Evolutionary conservation across 2,329 filamentous ascomycete genomes (phyloP).

Genomic region (Gaeumannomyces sp.): DNA sequence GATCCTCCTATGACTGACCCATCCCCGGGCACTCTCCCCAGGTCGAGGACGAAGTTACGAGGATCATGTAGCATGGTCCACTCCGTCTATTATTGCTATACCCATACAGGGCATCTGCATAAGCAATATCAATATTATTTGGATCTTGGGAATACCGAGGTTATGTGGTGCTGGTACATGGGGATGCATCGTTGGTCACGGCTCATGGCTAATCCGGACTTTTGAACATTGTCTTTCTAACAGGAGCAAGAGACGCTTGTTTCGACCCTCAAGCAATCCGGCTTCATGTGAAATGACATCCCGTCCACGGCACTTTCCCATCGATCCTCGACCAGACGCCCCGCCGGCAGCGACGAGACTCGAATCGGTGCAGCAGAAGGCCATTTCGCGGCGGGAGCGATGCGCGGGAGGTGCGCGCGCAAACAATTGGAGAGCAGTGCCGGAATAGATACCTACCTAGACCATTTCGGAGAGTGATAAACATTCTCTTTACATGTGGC

Average conservation of each 20-base stretch:
- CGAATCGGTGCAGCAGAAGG: not conserved
- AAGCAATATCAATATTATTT: not conserved
- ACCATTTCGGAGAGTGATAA: constrained; percentile 11
- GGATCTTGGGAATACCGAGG: not conserved
- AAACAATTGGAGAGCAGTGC: not conserved
- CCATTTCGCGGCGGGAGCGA: not conserved
- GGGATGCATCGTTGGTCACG: not conserved
- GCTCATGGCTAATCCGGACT: not conserved
- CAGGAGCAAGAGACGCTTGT: constrained; percentile 5
- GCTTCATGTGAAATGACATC: not conserved
- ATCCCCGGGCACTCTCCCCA: constrained; percentile 35
- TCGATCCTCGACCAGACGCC: not conserved
- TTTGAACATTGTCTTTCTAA: not conserved
- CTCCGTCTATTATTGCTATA: not conserved
- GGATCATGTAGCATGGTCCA: constrained; percentile 68
- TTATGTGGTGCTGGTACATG: not conserved
- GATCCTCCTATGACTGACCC: not conserved
- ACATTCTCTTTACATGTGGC: constrained; percentile 8
- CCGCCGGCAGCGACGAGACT: not conserved
- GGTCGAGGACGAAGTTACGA: constrained; percentile 86
- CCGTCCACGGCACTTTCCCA: no score
- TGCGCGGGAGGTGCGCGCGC: not conserved
- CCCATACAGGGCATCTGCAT: not conserved
- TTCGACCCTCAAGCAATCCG: constrained; percentile 6
- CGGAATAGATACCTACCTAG: constrained; percentile 1